Percentiles rank a stretch among this genome's conserved stretches.
Evolutionary conservation across 2,329 filamentous ascomycete species (phyloP).

Genomic region (Grosmannia serpens): DNA sequence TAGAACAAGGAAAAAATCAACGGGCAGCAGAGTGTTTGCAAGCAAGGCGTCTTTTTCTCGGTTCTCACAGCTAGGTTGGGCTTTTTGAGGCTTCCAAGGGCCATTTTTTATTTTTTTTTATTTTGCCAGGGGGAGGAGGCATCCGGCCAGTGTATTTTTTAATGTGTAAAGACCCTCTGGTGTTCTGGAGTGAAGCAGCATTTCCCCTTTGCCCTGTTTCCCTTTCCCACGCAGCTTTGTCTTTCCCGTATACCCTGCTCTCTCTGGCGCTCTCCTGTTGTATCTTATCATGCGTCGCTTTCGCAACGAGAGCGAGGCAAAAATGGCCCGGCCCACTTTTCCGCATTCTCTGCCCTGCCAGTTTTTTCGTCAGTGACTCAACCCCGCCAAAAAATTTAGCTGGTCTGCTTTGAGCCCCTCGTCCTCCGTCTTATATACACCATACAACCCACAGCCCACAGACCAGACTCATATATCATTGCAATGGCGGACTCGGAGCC

Average conservation of each 20-base stretch:
- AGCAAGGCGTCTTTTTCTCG: background rate
- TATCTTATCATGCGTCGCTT: too few species aligned
- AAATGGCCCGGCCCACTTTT: background rate
- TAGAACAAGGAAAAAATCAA: background rate
- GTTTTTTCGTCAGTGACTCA: conserved; percentile 1
- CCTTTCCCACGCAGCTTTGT: background rate
- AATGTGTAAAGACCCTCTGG: background rate
- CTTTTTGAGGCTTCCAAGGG: background rate
- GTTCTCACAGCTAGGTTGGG: too few species aligned
- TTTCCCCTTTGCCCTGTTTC: background rate
- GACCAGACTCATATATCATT: background rate
- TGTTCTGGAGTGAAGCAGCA: background rate
- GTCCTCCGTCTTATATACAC: too few species aligned
- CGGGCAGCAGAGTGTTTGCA: background rate
- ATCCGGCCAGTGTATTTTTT: background rate
- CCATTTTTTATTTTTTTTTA: background rate
- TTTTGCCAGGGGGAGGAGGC: background rate
- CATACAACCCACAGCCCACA: background rate
- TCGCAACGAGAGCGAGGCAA: background rate
- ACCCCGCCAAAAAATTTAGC: conserved; percentile 1
- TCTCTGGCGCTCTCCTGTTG: too few species aligned
- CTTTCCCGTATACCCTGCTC: too few species aligned
- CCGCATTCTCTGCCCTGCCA: background rate
- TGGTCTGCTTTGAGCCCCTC: conserved; percentile 2
- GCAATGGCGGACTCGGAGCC: conserved; percentile 11